Evolutionary conservation across 106 monocot species (phyloP), one percentile per base, ranked within the genome.

Genomic region (Dendrobium catenatum): DNA sequence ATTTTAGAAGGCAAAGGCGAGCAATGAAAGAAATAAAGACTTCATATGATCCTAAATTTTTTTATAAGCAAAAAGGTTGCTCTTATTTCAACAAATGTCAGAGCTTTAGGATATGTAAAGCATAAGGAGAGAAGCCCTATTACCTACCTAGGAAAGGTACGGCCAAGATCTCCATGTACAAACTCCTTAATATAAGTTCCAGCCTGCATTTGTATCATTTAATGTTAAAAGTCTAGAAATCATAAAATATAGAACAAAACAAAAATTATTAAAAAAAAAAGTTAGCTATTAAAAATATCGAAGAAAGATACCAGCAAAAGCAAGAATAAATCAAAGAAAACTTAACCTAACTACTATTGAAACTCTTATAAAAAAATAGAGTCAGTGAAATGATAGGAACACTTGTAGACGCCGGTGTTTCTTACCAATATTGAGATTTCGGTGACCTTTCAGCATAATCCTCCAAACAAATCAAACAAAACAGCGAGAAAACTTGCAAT

Each of bases 121-220:
- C 61, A 5, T 5, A 70, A 33, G 4, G 15, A 37, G 37, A 29
- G 70, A 70, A 70, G 70, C 37, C 33, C 33, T 70, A 70, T 66
- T 24, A 42, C 83, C 37, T 87, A 95, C 95, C 91, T 95, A 68
- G 98, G 98, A 86, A 84, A 68, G 46, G 98, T 99, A 54, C 98
- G 90, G n/a, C 98, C 98, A 83, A 99, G 93, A 88, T 99, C 98
- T 81, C 98, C 98, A 85, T 99, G 98, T 77, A 95, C 98, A 90
- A 99, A 89, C 86, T 99, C 95, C 85, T 99, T 99, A 24, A 99
- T 99, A 77, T 99, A 99, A 77, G 98, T 99, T 77, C 98, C 95
- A 70, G 98, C 98, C 98, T 98, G 85, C 33, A 44, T 76, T 78
- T 78, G 49, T 61, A 61, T 61, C 22, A 61, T n/a, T 5, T 20